A percentile compares a stretch with the other conserved stretches of the same genome.
Conservation (phyloP, 1,284 basidiomycete genomes). For the Fomitopsis betulina region DNA sequence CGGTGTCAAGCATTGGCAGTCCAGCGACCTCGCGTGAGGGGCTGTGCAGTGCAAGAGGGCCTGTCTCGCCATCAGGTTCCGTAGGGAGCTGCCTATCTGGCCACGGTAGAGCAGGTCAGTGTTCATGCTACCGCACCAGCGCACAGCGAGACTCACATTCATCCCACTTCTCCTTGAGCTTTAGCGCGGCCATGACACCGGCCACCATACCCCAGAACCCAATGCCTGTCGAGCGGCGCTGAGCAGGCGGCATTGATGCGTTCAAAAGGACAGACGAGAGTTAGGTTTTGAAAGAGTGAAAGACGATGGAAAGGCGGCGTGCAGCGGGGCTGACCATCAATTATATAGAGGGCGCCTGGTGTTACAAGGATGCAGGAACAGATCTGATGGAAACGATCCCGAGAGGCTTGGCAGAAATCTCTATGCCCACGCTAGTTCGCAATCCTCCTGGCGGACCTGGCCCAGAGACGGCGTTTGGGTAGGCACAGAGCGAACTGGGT, state of each 20-base stretch:
- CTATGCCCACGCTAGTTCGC: neutral
- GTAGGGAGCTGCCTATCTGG: slow-evolving; percentile 38
- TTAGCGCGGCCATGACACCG: slow-evolving; percentile 42
- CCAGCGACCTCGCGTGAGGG: slow-evolving; percentile 28
- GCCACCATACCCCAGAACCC: slow-evolving; percentile 41
- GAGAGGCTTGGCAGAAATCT: neutral
- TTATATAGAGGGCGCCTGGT: neutral
- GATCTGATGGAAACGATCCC: neutral
- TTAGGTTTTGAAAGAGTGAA: neutral
- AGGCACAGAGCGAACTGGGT: neutral
- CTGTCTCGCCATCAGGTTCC: slow-evolving; percentile 35
- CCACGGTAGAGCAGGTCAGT: neutral
- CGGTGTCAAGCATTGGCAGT: slow-evolving; percentile 29
- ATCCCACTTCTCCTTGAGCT: slow-evolving; percentile 43
- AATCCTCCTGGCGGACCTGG: neutral
- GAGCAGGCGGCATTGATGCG: neutral
- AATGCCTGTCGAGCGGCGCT: slow-evolving; percentile 9
- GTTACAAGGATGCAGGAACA: neutral
- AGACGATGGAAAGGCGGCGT: neutral
- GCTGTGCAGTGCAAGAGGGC: slow-evolving; percentile 33
- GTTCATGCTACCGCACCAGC: neutral
- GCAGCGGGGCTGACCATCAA: neutral
- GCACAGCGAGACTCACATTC: slow-evolving; percentile 34
- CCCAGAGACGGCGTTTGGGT: neutral
- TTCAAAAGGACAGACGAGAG: neutral